These are phyloP conservation scores for Ascochyta rabiei DNA, from an alignment of 2,329 filamentous ascomycete genomes.

Conservation along the genomic window DNA sequence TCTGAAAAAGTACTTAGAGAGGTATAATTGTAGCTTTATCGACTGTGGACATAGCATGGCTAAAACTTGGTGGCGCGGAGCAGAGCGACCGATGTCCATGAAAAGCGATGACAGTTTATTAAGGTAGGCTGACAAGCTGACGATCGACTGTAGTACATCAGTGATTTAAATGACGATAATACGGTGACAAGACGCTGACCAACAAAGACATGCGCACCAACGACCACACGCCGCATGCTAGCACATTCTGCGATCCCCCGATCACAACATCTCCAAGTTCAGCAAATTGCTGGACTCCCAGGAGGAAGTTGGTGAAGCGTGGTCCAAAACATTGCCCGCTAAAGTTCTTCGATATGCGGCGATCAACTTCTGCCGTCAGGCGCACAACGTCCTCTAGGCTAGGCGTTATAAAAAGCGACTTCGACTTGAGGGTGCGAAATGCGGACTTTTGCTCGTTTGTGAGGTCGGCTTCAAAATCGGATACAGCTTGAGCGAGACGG, in stretches of 20 bases:
- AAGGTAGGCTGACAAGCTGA: conserved; percentile 42
- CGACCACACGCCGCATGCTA: conserved; percentile 55
- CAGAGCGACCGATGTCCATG: conserved; percentile 51
- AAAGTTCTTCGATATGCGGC: conserved; percentile 16
- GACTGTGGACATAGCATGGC: conserved; percentile 51
- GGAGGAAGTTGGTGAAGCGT: conserved; percentile 47
- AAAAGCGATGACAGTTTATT: conserved; percentile 51
- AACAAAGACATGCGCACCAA: conserved; percentile 52
- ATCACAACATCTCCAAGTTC: conserved; percentile 51
- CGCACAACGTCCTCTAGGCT: conserved; percentile 21
- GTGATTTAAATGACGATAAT: neutral
- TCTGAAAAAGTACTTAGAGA: conserved; percentile 52
- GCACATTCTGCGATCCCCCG: conserved; percentile 53
- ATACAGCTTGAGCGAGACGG: conserved; percentile 20
- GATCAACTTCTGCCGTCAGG: conserved; percentile 50
- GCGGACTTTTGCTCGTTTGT: conserved; percentile 15
- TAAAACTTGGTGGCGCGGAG: conserved; percentile 50
- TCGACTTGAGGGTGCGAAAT: conserved; percentile 1
- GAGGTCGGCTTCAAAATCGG: conserved; percentile 18
- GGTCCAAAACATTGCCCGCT: conserved; percentile 49
- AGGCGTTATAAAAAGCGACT: neutral
- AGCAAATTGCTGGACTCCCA: conserved; percentile 53
- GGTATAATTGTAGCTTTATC: conserved; percentile 41
- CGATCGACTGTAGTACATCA: conserved; percentile 32
- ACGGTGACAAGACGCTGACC: conserved; percentile 33